Evolutionary conservation across 192 early-diverging fungal species (phyloP), one percentile per base, ranked within the genome.

Genomic region (Coemansia sp.): DNA sequence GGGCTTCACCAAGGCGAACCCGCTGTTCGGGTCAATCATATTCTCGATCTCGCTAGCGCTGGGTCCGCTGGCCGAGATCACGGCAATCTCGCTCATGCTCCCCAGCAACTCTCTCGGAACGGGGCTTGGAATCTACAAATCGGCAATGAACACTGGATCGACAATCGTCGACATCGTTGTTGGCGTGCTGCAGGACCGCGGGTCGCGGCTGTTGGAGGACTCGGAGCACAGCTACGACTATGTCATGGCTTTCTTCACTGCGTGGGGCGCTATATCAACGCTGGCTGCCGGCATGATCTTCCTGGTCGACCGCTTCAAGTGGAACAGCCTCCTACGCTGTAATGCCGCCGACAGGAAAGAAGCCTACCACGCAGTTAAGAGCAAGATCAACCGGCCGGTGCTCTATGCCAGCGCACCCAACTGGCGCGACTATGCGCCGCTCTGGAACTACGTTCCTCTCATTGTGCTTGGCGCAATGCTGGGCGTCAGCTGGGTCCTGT

Each of bases 61-160:
- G 22, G 82, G 82, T 1, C 82, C 82, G 30, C 61, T 84, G 42
- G 51, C 70, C 6, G 76, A 78, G 51, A 76, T 84, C 42, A 76
- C 82, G 2, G 68, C 78, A 4, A 79, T 84, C n/a, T 70, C 72
- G 32, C 69, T 84, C 27, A 64, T 80, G n/a, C 27, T 81, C 7
- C 80, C 76, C 2, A 62, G 66, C n/a, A 75, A 51, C 38, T 75
- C 78, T 13, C 65, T 82, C 25, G 82, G 82, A 27, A 82, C 82
- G 3, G 80, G 76, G 7, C 47, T 81, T 20, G 80, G 82, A 4
- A 56, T 84, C 10, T 84, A 80, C 68, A 84, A 84, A 58, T 74
- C 64, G n/a, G 71, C 78, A 0, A 78, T 74, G 55, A 81, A 82
- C 45, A 75, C 78, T 10, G 82, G 80, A 12, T 72, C 76, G 3